Base-by-base conservation (phyloP, 352 stramenopile species). In the Globisporangium megalacanthum region DNA sequence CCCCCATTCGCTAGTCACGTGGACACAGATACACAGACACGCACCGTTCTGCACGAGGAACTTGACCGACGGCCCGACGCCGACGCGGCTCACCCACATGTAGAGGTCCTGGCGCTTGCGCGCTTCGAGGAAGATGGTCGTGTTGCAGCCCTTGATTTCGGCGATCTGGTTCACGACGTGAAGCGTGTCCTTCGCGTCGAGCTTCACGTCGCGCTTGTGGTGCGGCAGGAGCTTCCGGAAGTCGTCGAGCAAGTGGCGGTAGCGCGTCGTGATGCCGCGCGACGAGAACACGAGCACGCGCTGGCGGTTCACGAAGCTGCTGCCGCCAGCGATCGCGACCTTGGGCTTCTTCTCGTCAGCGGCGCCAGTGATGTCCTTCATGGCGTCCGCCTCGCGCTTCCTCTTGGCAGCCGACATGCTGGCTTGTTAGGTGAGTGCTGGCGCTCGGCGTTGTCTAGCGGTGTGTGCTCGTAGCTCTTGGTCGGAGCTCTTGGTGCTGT, bases 141-240 rank as follows among this genome's bases (percentile, higher is more conserved):
- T 95, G 72, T 99, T 98, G 79, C 97, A 99, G 41, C 91, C 91
- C 67, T 99, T 98, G 51, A 99, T 97, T 72, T 99, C 95, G 15
- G 95, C 94, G 60, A 99, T 98, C 66, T 99, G 97, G 70, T 99
- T 99, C 17, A 99, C 91, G 25, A 97, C 96, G 45, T 94, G 83
- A 52, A 96, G 66, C 52, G 86, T 89, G 66, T 97, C 83, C 65
- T 98, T 97, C 41, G 90, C 80, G 70, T 99, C 96, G n/a, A 99
- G 68, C 80, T 99, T 99, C 45, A 97, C 94, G 68, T 99, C 98
- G 61, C 97, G 98, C 79, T 99, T 99, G 82, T 98, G 89, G 73
- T 99, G 97, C 20, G 97, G 97, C 64, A 99, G 70, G 11, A 99
- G 73, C 62, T 97, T 98, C 42, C 94, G 87, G 54, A 99, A 88